A percentile compares a stretch with the other conserved stretches of the same genome.
Evolutionary conservation across 441 rosid species (phyloP).

Genomic region (Dalechampia spathulata): DNA sequence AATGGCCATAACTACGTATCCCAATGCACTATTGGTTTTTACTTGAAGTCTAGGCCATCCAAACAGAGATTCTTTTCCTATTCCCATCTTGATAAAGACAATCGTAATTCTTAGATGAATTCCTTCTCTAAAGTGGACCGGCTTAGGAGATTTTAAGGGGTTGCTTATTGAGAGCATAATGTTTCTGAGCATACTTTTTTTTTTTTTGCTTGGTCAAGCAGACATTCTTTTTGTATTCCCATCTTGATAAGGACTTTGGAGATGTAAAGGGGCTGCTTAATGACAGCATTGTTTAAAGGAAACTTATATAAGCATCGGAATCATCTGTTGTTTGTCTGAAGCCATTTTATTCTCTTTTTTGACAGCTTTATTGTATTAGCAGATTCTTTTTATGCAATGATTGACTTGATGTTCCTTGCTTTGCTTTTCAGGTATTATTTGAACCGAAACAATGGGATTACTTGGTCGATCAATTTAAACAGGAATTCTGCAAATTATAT

Average conservation of each 20-base stretch:
- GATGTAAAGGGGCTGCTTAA: too few relatives aligned
- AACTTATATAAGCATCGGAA: not conserved
- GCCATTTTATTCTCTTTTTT: not conserved
- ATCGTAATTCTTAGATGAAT: not conserved
- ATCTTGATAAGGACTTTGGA: not conserved
- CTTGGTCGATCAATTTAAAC: constrained; percentile 79
- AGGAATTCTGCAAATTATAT: constrained; percentile 83
- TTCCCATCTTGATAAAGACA: not conserved
- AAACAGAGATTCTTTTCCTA: not conserved
- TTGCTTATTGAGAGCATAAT: not conserved
- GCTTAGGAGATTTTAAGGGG: not conserved
- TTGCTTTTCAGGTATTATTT: constrained; percentile 54
- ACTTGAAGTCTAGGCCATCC: not conserved
- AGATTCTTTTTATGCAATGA: not conserved
- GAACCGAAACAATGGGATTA: constrained; percentile 84
- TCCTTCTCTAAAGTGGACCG: not conserved
- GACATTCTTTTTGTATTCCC: not conserved
- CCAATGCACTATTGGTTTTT: not conserved
- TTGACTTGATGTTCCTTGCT: not conserved
- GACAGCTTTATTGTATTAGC: not conserved
- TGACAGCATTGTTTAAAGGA: not conserved
- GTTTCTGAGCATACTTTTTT: not conserved
- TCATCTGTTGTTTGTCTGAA: not conserved
- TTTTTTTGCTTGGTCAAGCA: too few relatives aligned
- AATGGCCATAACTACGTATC: not conserved